Evolutionary conservation across 805 yeast species (phyloP).

Genomic region (Wickerhamiella domercqiae): DNA sequence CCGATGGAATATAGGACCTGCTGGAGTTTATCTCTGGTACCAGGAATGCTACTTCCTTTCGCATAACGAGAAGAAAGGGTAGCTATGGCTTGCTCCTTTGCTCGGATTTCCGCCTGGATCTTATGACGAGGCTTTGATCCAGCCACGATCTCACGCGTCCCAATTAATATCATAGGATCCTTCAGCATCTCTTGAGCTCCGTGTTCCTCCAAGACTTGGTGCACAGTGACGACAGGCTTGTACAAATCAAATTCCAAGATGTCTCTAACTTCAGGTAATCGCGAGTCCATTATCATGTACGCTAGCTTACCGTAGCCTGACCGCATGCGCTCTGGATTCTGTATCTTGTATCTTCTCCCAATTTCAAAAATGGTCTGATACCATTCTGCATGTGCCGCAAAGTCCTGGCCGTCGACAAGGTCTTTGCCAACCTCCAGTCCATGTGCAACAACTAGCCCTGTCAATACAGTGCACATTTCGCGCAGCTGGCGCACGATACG

Average conservation of each 20-base stretch:
- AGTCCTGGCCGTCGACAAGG: conserved; percentile 45
- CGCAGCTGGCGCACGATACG: conserved; percentile 57
- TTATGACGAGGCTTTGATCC: conserved; percentile 38
- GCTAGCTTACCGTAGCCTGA: conserved; percentile 65
- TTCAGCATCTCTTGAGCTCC: conserved; percentile 32
- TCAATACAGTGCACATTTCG: conserved; percentile 64
- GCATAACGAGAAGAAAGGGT: conserved; percentile 36
- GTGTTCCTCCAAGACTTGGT: conserved; percentile 30
- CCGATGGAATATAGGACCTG: conserved; percentile 65
- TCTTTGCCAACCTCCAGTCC: conserved; percentile 55
- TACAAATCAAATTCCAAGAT: conserved; percentile 64
- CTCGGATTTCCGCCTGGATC: conserved; percentile 44
- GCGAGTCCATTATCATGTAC: conserved; percentile 76
- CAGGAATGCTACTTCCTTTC: conserved; percentile 6
- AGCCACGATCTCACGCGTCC: conserved; percentile 53
- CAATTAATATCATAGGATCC: conserved; percentile 44
- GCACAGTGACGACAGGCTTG: conserved; percentile 54
- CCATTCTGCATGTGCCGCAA: conserved; percentile 58
- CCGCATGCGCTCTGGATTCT: conserved; percentile 73
- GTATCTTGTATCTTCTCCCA: conserved; percentile 65
- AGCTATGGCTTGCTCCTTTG: conserved; percentile 58
- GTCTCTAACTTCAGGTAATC: conserved; percentile 51
- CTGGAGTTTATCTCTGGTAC: conserved; percentile 40
- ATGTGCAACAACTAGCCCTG: conserved; percentile 66
- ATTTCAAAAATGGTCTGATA: conserved; percentile 56